phyloP scores from a whole-genome alignment of 495 filamentous ascomycete genomes.

The Penicillium paradoxum region DNA sequence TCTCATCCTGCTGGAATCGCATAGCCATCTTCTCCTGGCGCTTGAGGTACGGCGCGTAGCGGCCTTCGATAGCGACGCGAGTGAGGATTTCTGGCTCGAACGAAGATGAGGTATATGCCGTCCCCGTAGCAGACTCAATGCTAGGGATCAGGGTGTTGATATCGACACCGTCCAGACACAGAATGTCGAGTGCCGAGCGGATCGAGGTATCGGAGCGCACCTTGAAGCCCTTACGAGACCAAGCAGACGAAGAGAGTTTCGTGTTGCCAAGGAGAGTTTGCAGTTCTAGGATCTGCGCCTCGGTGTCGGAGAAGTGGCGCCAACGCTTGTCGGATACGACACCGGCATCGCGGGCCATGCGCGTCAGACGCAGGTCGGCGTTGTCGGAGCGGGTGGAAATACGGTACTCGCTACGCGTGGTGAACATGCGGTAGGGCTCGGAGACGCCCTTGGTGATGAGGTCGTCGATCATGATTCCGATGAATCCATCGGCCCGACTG shows the following conservation, averaged over 20 bases:
- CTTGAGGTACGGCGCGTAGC: constrained; percentile 78
- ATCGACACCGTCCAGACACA: constrained; percentile 56
- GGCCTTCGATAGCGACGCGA: constrained; percentile 72
- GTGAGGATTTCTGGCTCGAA: constrained; percentile 53
- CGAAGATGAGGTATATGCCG: constrained; percentile 37
- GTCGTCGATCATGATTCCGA: constrained; percentile 98
- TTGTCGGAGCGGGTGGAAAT: constrained; percentile 90
- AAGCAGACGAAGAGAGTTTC: constrained; percentile 51
- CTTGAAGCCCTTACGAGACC: constrained; percentile 65
- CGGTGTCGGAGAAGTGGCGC: constrained; percentile 58
- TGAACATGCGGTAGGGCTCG: constrained; percentile 99
- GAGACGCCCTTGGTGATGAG: constrained; percentile 95
- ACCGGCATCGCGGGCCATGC: constrained; percentile 68
- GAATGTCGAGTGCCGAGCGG: constrained; percentile 69
- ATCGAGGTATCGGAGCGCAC: constrained; percentile 54
- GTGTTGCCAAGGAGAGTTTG: constrained; percentile 52
- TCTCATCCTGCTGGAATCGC: constrained; percentile 71
- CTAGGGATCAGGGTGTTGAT: constrained; percentile 49
- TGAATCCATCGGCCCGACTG: constrained; percentile 85
- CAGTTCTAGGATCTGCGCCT: constrained; percentile 60
- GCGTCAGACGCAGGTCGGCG: constrained; percentile 82
- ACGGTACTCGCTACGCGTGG: constrained; percentile 89
- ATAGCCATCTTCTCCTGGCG: constrained; percentile 61
- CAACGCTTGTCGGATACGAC: constrained; percentile 77
- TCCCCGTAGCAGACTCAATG: constrained; percentile 43